A percentile compares a stretch with the other conserved stretches of the same genome.
These are phyloP conservation scores for Penicillium odoratum DNA, from an alignment of 495 filamentous ascomycete species.

Conservation along the genomic window DNA sequence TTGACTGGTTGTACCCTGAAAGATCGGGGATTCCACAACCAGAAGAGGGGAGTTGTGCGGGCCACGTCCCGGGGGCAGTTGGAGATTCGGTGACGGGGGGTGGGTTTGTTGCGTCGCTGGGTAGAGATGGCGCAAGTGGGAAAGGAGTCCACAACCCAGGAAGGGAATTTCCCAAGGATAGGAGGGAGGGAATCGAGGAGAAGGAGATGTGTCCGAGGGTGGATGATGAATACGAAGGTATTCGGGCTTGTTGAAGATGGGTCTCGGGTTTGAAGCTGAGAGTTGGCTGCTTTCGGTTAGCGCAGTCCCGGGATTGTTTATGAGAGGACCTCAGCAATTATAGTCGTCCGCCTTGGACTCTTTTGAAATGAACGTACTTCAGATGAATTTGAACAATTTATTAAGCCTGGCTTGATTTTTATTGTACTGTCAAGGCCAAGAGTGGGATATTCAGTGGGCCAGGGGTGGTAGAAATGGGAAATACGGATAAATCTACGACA, in stretches of 20 bases:
- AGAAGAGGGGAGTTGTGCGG: conserved; percentile 29
- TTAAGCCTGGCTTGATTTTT: background rate
- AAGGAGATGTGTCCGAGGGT: conserved; percentile 25
- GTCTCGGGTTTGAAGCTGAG: conserved; percentile 42
- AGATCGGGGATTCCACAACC: conserved; percentile 37
- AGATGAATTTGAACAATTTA: background rate
- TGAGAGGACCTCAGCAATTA: background rate
- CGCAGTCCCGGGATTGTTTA: conserved; percentile 22
- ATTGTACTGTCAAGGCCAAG: background rate
- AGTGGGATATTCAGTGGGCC: background rate
- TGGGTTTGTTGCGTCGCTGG: conserved; percentile 19
- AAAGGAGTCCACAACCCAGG: conserved; percentile 29
- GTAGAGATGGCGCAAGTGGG: conserved; percentile 20
- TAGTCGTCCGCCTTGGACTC: background rate
- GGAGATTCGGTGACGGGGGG: conserved; percentile 12
- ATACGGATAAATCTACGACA: background rate
- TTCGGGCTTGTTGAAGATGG: conserved; percentile 22
- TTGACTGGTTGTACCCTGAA: conserved; percentile 44
- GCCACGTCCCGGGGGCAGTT: conserved; percentile 27
- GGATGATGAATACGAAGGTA: conserved; percentile 25
- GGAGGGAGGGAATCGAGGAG: conserved; percentile 13
- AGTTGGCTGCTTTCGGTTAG: conserved; percentile 48
- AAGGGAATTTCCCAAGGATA: conserved; percentile 21
- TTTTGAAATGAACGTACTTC: background rate
- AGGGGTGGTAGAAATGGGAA: background rate